Evolutionary conservation across 345 rosid genomes (phyloP), one percentile per base, ranked within the genome.

Genomic region (Aethionema arabicum): DNA sequence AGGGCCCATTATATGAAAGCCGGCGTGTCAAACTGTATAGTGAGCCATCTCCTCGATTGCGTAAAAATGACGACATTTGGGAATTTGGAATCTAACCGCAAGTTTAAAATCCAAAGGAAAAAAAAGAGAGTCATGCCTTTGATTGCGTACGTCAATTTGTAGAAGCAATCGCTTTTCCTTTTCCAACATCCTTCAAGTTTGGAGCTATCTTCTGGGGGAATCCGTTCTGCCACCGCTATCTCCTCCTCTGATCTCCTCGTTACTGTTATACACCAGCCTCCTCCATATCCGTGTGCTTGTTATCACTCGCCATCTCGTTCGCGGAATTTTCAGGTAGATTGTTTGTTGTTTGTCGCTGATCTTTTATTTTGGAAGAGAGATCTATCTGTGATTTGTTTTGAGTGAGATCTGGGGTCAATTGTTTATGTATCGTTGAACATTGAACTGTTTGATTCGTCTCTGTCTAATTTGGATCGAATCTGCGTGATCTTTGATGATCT

Each of bases 61-160:
- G 73, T 73, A 57, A 73, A 73, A 48, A 61, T 73, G 77, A 73
- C 77, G 75, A 65, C 75, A 65, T 72, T 12, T 59, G 48, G 48
- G 27, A 21, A 21, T 21, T 21, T 21, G 55, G 75, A 72, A 72
- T 72, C 75, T 7, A 72, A 72, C 56, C 56, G 70, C 66, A 43
- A 59, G 51, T 65, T 59, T 63, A 11, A 56, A 62, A 61, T 11
- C 7, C 32, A 61, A 69, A 12, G 3, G 4, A 8, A 52, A 45
- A 12, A 27, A 45, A 12, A 27, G 32, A 13, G 32, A 36, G 49
- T 4, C 39, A 33, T 33, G 42, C 39, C 44, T 54, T 50, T 21
- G 50, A 50, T 63, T 63, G 75, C 66, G 75, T 71, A 72, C 75
- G 62, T 43, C 70, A 71, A 57, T 70, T 51, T 8, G 47, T 36